Evolutionary conservation across 805 yeast genomes (phyloP), one percentile per base, ranked within the genome.

Genomic region (Saccharomycopsis sp.): DNA sequence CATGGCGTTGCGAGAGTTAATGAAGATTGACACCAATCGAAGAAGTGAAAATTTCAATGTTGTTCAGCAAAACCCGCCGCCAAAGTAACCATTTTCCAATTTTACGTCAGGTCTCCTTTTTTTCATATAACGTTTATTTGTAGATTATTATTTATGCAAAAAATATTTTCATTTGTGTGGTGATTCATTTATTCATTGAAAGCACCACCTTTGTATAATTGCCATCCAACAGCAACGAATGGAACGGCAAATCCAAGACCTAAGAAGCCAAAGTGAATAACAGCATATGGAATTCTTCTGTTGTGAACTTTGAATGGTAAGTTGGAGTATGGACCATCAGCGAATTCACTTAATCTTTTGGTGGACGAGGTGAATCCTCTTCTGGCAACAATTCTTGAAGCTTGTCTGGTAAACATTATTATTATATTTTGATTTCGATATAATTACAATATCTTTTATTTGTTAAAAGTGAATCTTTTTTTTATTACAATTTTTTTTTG

Each of bases 281-380:
- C 70, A 55, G 80, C 85, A 65, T 75, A 88, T 55, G 97, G 97
- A 54, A 90, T 75, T 71, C 79, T 84, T 76, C 95, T 88, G 77
- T 81, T 74, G 76, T 87, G 88, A 53, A 90, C 95, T 75, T 79
- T 79, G 79, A 90, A 93, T 54, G 98, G 98, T 53, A 90, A 62
- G 77, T 93, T 90, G 59, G 83, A 72, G 81, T 93, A 93, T 39
- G 81, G 80, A 60, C 97, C 97, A 60, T 77, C 83, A 58, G 79
- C 78, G 61, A 74, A 79, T 67, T 77, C 84, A 53, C 58, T 72
- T 40, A 66, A 69, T 43, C 61, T 62, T 41, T 47, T 64, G 47
- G 82, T 59, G 39, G 81, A 66, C 55, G 87, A 67, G 53, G 81
- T 67, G 63, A 80, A 80, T 32, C 67, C 59, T 65, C 83, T 69